A percentile compares a stretch with the other conserved stretches of the same genome.
phyloP scores from a whole-genome alignment of 345 rosid genomes.

The Corchorus olitorius region DNA sequence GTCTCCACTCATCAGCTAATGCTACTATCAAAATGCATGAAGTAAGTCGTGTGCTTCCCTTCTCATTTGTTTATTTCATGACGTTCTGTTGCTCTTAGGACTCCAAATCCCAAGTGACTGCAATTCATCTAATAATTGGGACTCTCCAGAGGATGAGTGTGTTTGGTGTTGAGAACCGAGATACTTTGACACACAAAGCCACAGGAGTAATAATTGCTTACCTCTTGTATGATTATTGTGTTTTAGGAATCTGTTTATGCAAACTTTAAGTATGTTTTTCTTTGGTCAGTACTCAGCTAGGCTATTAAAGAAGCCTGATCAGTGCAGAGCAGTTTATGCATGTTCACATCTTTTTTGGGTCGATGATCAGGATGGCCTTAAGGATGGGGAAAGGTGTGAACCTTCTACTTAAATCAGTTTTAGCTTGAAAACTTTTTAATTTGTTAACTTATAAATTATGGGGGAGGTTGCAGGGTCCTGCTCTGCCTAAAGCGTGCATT shows the following conservation, averaged over 20 bases:
- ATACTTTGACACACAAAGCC: constrained; percentile 90
- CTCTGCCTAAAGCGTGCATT: constrained; percentile 85
- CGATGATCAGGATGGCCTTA: constrained; percentile 60
- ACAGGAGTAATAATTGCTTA: constrained; percentile 64
- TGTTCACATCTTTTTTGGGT: constrained; percentile 96
- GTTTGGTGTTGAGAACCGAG: constrained; percentile 86
- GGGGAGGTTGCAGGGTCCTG: constrained; percentile 53
- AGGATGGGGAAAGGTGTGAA: constrained; percentile 82
- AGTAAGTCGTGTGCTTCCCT: neutral
- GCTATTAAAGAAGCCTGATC: constrained; percentile 93
- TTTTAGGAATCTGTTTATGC: constrained; percentile 12
- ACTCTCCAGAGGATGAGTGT: constrained; percentile 86
- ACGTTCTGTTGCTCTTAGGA: constrained; percentile 45
- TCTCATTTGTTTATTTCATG: constrained; percentile 10
- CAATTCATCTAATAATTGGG: constrained; percentile 82
- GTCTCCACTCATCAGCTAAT: constrained; percentile 15
- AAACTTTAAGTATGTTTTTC: constrained; percentile 13
- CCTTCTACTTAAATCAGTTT: neutral
- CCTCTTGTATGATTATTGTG: constrained; percentile 9
- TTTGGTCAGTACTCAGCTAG: constrained; percentile 77
- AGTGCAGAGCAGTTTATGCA: constrained; percentile 89
- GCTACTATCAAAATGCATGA: neutral
- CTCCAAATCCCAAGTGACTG: constrained; percentile 86
- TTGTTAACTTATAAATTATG: neutral
- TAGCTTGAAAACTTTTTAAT: neutral